Evolutionary conservation across 1,284 basidiomycete species (phyloP).

Genomic region (Microbotryum lychnidis-dioicae): DNA sequence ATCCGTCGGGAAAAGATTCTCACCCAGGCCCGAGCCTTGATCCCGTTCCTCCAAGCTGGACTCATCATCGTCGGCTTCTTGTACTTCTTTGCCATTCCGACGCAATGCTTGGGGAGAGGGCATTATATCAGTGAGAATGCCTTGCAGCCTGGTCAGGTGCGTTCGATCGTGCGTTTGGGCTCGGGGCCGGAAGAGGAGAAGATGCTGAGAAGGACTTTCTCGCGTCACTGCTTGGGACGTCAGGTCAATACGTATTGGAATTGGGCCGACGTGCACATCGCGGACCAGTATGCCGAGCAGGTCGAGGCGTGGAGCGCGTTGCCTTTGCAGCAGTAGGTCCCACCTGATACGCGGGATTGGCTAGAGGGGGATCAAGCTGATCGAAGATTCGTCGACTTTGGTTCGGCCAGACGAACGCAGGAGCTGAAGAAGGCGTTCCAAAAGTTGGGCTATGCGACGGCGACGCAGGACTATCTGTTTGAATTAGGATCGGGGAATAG

Average conservation of each 20-base stretch:
- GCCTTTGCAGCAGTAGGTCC: slow-evolving; percentile 1
- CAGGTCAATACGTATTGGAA: slow-evolving; percentile 80
- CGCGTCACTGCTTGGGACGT: neutral
- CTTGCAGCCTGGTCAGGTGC: slow-evolving; percentile 75
- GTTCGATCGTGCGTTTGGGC: slow-evolving; percentile 15
- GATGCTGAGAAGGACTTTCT: neutral
- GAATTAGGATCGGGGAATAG: slow-evolving; percentile 16
- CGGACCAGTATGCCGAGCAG: slow-evolving; percentile 64
- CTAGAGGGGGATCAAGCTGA: neutral
- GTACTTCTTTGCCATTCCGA: slow-evolving; percentile 29
- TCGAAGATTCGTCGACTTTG: slow-evolving; percentile 5
- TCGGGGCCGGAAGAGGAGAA: neutral
- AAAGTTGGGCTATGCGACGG: slow-evolving; percentile 59
- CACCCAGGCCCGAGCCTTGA: neutral
- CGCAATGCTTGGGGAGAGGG: neutral
- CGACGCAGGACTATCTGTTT: slow-evolving; percentile 61
- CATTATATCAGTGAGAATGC: slow-evolving; percentile 91
- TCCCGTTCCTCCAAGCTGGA: slow-evolving; percentile 13
- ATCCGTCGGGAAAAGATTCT: slow-evolving; percentile 13
- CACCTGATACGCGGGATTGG: neutral
- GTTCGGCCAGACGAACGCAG: slow-evolving; percentile 54
- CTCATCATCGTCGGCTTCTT: slow-evolving; percentile 30
- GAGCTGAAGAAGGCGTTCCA: slow-evolving; percentile 55
- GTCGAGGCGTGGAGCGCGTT: slow-evolving; percentile 56
- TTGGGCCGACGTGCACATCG: slow-evolving; percentile 76